phyloP scores from a whole-genome alignment of 176 grass and related monocot species.

The Avena eriantha region DNA sequence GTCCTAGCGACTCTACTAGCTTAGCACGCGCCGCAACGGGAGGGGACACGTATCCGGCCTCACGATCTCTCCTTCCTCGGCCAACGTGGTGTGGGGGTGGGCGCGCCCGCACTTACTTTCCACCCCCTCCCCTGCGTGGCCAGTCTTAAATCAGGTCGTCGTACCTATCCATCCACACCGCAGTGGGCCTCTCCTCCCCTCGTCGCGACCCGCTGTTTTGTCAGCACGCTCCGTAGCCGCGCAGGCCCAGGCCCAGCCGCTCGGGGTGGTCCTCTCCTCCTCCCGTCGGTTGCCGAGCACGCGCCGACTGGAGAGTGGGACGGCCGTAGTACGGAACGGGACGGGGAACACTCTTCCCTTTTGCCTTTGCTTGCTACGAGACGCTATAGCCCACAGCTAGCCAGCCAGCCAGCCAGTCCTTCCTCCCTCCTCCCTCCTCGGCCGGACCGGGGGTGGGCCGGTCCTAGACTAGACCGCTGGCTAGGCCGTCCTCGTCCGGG shows the following conservation, averaged over 20 bases:
- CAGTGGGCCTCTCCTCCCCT: background rate
- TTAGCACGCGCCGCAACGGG: background rate
- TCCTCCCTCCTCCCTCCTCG: too few species aligned
- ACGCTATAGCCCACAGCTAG: too few species aligned
- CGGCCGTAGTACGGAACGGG: background rate
- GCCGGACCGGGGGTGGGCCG: too few species aligned
- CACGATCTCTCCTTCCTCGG: too few species aligned
- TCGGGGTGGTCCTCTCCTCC: background rate
- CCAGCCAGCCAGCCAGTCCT: too few species aligned
- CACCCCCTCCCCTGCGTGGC: background rate
- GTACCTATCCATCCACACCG: slow-evolving; percentile 12
- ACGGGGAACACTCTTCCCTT: background rate
- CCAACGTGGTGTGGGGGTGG: background rate
- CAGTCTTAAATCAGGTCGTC: background rate
- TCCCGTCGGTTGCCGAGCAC: background rate
- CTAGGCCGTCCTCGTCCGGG: background rate
- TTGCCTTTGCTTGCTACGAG: background rate
- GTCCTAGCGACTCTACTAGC: too few species aligned
- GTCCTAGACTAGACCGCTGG: too few species aligned
- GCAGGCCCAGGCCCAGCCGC: background rate
- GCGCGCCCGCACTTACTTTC: background rate
- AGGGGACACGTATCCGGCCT: background rate
- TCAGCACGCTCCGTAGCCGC: background rate
- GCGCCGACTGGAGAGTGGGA: background rate
- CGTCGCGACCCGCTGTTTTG: slow-evolving; percentile 37